Conservation (phyloP, 2,329 filamentous ascomycete species). For the Emmonsiellopsis sp. region DNA sequence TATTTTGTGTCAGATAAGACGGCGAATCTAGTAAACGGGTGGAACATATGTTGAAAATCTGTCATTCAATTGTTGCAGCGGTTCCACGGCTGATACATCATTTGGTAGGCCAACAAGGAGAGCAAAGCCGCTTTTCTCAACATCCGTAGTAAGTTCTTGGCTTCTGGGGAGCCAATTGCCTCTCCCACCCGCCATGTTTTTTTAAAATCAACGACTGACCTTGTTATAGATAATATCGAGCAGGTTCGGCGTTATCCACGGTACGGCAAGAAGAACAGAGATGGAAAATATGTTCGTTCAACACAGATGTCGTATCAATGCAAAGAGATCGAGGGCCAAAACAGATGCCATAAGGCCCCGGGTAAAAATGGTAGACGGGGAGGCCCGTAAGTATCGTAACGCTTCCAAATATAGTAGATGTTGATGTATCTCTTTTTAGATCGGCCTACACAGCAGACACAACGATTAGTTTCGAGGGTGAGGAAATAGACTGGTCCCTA, state of each 20-base stretch:
- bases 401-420: background rate
- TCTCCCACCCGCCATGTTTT: no score
- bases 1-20: background rate
- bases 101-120: background rate
- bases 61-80: no score
- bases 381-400: background rate
- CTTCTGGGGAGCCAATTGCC: background rate
- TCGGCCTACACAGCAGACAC: background rate
- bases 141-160: background rate
- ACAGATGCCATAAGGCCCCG: background rate
- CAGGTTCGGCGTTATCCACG: background rate
- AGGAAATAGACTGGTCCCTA: background rate
- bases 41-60: no score
- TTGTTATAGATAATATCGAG: background rate
- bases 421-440: background rate
- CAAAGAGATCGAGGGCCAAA: background rate
- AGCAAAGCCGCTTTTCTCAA: background rate
- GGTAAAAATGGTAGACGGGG: background rate
- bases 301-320: conserved; percentile 1
- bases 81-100: no score
- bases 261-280: background rate
- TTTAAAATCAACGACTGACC: background rate
- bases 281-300: background rate
- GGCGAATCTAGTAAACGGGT: background rate
- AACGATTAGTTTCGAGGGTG: background rate